Evolutionary conservation across 1,284 basidiomycete species (phyloP).

Genomic region (Leccinum subfulvum): DNA sequence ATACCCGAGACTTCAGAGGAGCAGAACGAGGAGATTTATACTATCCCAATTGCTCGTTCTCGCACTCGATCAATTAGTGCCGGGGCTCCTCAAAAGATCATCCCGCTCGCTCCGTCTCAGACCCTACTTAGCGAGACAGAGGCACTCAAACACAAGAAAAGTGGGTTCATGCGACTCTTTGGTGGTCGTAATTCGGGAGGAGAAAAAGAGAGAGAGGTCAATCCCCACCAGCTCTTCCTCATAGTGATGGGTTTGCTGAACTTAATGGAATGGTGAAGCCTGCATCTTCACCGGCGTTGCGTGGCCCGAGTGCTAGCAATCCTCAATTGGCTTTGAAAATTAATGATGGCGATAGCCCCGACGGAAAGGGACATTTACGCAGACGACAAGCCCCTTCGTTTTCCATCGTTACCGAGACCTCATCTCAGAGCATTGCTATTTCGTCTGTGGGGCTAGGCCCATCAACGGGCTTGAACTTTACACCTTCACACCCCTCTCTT

Average conservation of each 20-base stretch:
- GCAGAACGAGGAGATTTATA: constrained; percentile 17
- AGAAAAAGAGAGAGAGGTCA: constrained; percentile 41
- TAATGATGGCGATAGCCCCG: constrained; percentile 11
- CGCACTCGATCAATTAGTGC: constrained; percentile 63
- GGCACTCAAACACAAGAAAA: constrained; percentile 67
- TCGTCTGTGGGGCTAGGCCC: constrained; percentile 17
- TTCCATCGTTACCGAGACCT: constrained; percentile 41
- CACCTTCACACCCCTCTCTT: constrained; percentile 7
- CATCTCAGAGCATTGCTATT: constrained; percentile 16
- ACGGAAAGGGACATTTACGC: constrained; percentile 20
- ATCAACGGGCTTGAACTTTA: constrained; percentile 10
- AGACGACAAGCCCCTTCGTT: constrained; percentile 43
- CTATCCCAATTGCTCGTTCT: constrained; percentile 30
- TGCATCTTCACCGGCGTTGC: constrained; percentile 16
- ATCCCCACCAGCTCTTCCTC: constrained; percentile 55
- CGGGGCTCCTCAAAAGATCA: constrained; percentile 49
- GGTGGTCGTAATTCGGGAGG: constrained; percentile 46
- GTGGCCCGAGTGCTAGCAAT: constrained; percentile 10
- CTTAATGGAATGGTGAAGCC: constrained; percentile 32
- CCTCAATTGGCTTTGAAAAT: constrained; percentile 8
- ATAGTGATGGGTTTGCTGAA: constrained; percentile 41
- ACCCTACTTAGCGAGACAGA: constrained; percentile 39
- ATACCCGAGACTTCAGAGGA: constrained; percentile 25
- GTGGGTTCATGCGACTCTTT: constrained; percentile 79
- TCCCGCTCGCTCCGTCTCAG: constrained; percentile 41